These are phyloP conservation scores for Ceratobasidium sp. DNA, from an alignment of 1,284 basidiomycete genomes.

Conservation along the genomic window DNA sequence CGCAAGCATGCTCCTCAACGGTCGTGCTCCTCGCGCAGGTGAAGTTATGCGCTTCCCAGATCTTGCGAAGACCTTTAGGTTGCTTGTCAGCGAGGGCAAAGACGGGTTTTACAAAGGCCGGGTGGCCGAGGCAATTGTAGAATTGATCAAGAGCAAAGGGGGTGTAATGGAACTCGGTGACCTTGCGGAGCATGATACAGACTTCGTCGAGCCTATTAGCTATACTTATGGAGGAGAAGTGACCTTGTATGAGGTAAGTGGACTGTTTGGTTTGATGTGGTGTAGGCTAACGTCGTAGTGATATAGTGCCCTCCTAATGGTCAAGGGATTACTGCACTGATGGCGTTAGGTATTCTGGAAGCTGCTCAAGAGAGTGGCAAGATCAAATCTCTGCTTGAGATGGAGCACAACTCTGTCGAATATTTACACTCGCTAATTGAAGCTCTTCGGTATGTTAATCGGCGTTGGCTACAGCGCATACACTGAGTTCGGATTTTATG, in stretches of 20 bases:
- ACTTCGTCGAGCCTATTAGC: constrained; percentile 89
- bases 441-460: constrained; percentile 71
- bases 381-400: constrained; percentile 75
- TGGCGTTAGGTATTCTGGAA: constrained; percentile 94
- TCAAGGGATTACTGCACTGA: constrained; percentile 93
- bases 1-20: constrained; percentile 86
- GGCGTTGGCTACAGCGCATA: not conserved
- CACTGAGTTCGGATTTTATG: constrained; percentile 20
- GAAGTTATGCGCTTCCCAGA: constrained; percentile 83
- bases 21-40: constrained; percentile 81
- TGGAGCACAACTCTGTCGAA: constrained; percentile 89
- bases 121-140: constrained; percentile 90
- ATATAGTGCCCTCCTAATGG: constrained; percentile 91
- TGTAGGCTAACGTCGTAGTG: constrained; percentile 44
- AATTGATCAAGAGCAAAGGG: constrained; percentile 83
- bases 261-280: not conserved
- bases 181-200: constrained; percentile 81
- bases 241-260: constrained; percentile 83
- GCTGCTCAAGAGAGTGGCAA: constrained; percentile 81
- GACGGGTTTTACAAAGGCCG: constrained; percentile 94
- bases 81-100: constrained; percentile 84
- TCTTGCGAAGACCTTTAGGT: constrained; percentile 86
- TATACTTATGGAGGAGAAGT: constrained; percentile 89
- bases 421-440: constrained; percentile 93
- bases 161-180: constrained; percentile 93